These are phyloP conservation scores for Pythium utonaiense DNA, from an alignment of 352 stramenopile species.

Conservation along the genomic window DNA sequence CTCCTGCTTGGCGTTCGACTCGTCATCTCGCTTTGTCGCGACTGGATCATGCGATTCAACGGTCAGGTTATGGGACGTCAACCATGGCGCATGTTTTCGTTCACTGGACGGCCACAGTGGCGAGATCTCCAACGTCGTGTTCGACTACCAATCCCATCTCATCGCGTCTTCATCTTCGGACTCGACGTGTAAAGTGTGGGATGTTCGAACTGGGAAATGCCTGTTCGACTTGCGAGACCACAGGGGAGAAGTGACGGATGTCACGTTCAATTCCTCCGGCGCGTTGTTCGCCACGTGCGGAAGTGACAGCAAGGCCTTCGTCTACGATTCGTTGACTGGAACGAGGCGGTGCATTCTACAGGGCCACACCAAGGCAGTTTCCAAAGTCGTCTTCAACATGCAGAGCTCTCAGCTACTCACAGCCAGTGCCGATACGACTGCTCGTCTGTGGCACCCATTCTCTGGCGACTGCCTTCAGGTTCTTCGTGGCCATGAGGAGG, in stretches of 20 bases:
- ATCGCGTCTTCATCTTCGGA: conserved; percentile 57
- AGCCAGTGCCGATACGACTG: conserved; percentile 48
- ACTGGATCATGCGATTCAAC: conserved; percentile 67
- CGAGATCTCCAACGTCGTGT: conserved; percentile 59
- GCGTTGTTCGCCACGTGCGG: conserved; percentile 55
- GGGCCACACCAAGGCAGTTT: conserved; percentile 48
- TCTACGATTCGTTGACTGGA: conserved; percentile 75
- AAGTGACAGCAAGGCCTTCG: conserved; percentile 44
- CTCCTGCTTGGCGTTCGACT: conserved; percentile 62
- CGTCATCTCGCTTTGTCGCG: conserved; percentile 36
- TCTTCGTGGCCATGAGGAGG: conserved; percentile 57
- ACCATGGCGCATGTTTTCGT: conserved; percentile 67
- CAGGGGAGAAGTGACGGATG: conserved; percentile 45
- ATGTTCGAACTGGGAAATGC: conserved; percentile 53
- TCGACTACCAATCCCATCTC: conserved; percentile 57
- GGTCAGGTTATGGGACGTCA: conserved; percentile 69
- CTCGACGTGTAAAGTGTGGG: conserved; percentile 65
- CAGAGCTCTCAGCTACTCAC: conserved; percentile 61
- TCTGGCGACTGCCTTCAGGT: conserved; percentile 62
- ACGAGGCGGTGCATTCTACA: conserved; percentile 38
- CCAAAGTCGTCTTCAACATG: conserved; percentile 59
- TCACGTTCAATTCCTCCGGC: conserved; percentile 62
- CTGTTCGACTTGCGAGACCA: conserved; percentile 61
- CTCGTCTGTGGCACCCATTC: conserved; percentile 67
- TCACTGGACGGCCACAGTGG: conserved; percentile 51